Conservation (phyloP, 495 filamentous ascomycete species). For the Mycothermus thermophilus region DNA sequence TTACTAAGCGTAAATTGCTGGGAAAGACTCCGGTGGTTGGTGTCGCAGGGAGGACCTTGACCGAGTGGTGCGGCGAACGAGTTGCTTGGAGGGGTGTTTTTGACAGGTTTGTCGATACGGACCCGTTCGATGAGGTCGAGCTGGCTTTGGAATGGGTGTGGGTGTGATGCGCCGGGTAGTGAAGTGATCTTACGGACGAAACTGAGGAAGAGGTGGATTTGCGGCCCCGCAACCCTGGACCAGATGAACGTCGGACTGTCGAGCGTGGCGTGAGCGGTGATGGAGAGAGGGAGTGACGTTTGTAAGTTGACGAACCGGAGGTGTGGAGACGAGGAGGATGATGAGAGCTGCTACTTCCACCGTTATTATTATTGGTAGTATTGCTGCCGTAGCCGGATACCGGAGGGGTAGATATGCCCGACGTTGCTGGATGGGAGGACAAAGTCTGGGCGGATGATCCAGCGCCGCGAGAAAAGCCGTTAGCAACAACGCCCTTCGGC, state of each 20-base stretch:
- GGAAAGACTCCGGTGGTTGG: constrained; percentile 70
- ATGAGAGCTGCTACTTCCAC: no score
- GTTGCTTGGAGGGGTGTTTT: constrained; percentile 47
- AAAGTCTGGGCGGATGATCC: neutral
- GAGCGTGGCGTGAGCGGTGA: constrained; percentile 77
- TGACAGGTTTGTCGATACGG: constrained; percentile 50
- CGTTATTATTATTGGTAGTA: no score
- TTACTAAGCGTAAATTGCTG: constrained; percentile 72
- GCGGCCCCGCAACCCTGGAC: constrained; percentile 55
- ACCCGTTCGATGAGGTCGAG: constrained; percentile 75
- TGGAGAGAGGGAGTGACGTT: constrained; percentile 79
- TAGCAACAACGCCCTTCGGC: constrained; percentile 24
- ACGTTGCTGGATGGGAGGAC: constrained; percentile 7
- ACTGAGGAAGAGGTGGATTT: constrained; percentile 96
- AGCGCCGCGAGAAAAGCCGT: constrained; percentile 11
- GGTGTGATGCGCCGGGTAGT: constrained; percentile 75
- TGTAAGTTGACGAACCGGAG: constrained; percentile 41
- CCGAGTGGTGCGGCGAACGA: constrained; percentile 71
- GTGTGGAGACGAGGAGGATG: constrained; percentile 35
- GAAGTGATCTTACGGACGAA: constrained; percentile 82
- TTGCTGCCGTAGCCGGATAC: constrained; percentile 33
- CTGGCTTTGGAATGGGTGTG: constrained; percentile 89
- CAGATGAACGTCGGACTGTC: constrained; percentile 61
- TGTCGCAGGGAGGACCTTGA: constrained; percentile 89
- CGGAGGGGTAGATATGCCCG: constrained; percentile 22